phyloP scores from a whole-genome alignment of 2,329 filamentous ascomycete species.

The Penicillium sclerotiorum region DNA sequence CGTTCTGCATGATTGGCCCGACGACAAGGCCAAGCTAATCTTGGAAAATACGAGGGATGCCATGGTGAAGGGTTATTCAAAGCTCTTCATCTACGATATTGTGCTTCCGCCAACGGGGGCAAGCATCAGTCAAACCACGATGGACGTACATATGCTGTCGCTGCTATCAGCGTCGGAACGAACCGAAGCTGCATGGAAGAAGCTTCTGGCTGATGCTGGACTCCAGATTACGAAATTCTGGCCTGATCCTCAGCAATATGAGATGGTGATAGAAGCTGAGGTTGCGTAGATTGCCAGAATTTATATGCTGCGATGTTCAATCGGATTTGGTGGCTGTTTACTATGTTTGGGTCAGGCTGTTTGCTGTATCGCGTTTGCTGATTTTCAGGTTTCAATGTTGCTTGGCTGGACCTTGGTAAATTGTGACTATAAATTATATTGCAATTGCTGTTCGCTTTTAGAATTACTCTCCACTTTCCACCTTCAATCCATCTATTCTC shows the following conservation, averaged over 20 bases:
- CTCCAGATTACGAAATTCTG: constrained; percentile 33
- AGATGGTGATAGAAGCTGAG: constrained; percentile 34
- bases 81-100: constrained; percentile 44
- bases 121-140: constrained; percentile 31
- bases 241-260: constrained; percentile 30
- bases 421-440: too few species aligned
- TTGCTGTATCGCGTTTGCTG: too few species aligned
- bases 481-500: too few species aligned
- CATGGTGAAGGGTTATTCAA: constrained; percentile 44
- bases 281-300: constrained; percentile 7
- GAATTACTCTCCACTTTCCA: too few species aligned
- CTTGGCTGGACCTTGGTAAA: too few species aligned
- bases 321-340: too few species aligned
- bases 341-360: too few species aligned
- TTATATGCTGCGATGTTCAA: neutral
- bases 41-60: constrained; percentile 33
- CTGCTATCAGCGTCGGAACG: constrained; percentile 48
- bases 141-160: constrained; percentile 48
- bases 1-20: constrained; percentile 48
- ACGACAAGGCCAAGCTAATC: constrained; percentile 37
- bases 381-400: too few species aligned
- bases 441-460: too few species aligned
- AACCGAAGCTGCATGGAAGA: constrained; percentile 32
- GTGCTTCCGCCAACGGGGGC: constrained; percentile 40
- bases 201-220: constrained; percentile 28